Percentiles rank a stretch among this genome's conserved stretches.
Evolutionary conservation across 331 rosid species (phyloP).

Genomic region (Telfairia occidentalis): DNA sequence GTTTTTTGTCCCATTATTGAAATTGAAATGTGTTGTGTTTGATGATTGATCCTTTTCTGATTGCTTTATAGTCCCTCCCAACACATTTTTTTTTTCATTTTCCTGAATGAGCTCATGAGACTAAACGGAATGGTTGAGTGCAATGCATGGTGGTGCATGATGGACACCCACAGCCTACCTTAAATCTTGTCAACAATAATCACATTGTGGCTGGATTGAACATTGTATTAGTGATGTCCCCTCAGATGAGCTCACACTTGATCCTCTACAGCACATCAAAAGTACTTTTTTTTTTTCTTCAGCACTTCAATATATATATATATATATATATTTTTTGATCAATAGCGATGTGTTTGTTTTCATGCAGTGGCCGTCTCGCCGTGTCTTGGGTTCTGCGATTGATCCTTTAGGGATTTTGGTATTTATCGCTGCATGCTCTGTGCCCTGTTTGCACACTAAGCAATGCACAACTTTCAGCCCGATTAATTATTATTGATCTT

Average conservation of each 20-base stretch:
- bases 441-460: not conserved
- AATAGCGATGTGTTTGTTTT: not conserved
- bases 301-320: not conserved
- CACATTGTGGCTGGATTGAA: not conserved
- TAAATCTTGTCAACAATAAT: not conserved
- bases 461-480: not conserved
- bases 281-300: not conserved
- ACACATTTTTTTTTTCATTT: not conserved
- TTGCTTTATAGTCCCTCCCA: no score
- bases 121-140: not conserved
- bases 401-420: not conserved
- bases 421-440: not conserved
- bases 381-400: not conserved
- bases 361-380: not conserved
- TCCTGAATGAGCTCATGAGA: not conserved
- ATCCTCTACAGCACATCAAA: not conserved
- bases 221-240: not conserved
- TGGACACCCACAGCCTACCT: not conserved
- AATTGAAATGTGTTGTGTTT: no score
- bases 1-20: not conserved
- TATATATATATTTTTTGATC: not conserved
- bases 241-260: not conserved
- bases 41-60: no score
- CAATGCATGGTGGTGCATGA: slow-evolving; percentile 4
- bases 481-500: not conserved